A percentile compares a stretch with the other conserved stretches of the same genome.
phyloP scores from a whole-genome alignment of 2,329 filamentous ascomycete species.

The Aspergillus ruber region DNA sequence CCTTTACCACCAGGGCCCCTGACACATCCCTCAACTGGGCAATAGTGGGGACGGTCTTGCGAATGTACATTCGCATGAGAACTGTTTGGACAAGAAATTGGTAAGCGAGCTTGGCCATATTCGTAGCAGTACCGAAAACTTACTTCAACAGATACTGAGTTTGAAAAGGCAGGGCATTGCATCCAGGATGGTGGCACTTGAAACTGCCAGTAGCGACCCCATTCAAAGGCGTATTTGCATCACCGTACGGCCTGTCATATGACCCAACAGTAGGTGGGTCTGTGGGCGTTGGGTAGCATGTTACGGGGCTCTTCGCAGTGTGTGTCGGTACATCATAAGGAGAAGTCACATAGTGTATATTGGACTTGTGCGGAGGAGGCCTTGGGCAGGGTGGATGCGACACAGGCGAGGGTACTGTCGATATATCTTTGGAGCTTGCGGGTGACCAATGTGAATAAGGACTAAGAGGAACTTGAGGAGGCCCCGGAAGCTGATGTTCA shows the following conservation, averaged over 20 bases:
- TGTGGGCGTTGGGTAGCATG: conserved; percentile 35
- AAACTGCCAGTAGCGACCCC: conserved; percentile 30
- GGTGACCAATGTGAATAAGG: conserved; percentile 35
- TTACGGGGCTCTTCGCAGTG: conserved; percentile 28
- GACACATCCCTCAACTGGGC: conserved; percentile 52
- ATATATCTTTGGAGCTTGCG: conserved; percentile 30
- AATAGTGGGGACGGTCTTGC: conserved; percentile 57
- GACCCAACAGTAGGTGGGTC: conserved; percentile 23
- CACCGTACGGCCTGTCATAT: conserved; percentile 17
- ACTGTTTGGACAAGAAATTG: conserved; percentile 16
- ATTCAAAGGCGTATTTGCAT: conserved; percentile 18
- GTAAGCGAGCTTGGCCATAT: no score
- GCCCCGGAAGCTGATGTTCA: conserved; percentile 25
- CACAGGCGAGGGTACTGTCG: conserved; percentile 30
- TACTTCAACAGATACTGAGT: conserved; percentile 61
- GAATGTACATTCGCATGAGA: conserved; percentile 57
- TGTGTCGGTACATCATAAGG: conserved; percentile 23
- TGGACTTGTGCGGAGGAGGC: conserved; percentile 17
- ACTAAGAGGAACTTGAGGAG: conserved; percentile 24
- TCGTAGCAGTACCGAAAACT: conserved; percentile 17
- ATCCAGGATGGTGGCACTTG: conserved; percentile 52
- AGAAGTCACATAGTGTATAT: conserved; percentile 21
- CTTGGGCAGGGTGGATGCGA: conserved; percentile 26
- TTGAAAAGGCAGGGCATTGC: conserved; percentile 54
- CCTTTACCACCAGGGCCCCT: conserved; percentile 58